These are phyloP conservation scores for Limnomonas spitsbergensis DNA, from an alignment of 139 green algal genomes.

Conservation along the genomic window DNA sequence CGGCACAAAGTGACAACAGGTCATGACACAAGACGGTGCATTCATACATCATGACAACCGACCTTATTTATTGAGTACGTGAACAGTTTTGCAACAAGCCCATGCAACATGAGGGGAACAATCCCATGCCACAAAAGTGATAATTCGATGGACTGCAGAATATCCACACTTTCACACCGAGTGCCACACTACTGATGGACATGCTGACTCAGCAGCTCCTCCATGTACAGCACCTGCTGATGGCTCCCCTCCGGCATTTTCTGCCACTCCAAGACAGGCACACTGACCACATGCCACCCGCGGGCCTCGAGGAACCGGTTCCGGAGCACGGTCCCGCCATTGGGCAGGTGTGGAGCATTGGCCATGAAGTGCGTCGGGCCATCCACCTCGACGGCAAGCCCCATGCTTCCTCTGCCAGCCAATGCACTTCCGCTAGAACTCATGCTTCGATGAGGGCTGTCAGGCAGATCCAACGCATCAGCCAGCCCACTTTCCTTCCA, in stretches of 20 bases:
- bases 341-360: not conserved
- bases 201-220: not conserved
- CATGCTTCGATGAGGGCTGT: not conserved
- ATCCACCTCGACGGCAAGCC: conserved; percentile 7
- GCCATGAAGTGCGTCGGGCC: not conserved
- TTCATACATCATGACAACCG: no score
- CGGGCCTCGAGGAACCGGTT: not conserved
- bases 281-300: not conserved
- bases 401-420: not conserved
- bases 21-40: no score
- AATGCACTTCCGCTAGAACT: not conserved
- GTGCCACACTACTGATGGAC: not conserved
- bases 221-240: not conserved
- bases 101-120: no score
- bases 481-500: not conserved
- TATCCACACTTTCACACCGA: not conserved
- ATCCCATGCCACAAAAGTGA: no score
- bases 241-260: not conserved
- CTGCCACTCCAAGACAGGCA: conserved; percentile 7
- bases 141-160: no score
- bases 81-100: not conserved
- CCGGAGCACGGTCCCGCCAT: not conserved
- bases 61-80: no score
- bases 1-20: no score
- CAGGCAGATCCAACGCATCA: not conserved